Base-by-base conservation (phyloP, 106 monocot genomes). In the Allium cepa region DNA sequence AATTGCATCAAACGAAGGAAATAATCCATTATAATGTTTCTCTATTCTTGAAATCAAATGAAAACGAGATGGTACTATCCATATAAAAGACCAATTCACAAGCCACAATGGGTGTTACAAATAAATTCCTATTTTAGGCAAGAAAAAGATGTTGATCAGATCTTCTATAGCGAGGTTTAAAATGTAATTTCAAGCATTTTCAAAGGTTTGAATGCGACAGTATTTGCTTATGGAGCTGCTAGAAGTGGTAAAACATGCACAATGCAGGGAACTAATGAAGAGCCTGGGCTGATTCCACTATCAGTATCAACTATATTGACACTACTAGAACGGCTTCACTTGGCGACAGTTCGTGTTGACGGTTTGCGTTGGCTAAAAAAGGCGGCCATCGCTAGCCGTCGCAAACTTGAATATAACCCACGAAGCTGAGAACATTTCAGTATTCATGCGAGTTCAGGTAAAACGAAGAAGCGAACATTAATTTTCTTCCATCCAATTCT, bases 171-270 rank as follows among this genome's bases (percentile, higher is more conserved):
- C 26, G 99, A 99, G 80, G 85, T 87, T 8, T 59, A 71, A 49
- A 46, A 66, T 4, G 72, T 90, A 68, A 87, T 99, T 36, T 84
- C 97, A 10, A 77, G 79, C 4, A 77, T 93, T 12, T 85, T 90
- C 26, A 60, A 69, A 63, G 99, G 93, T 0, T 11, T 56, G 16
- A 93, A 93, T 67, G 82, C 89, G 0, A 99, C 90, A 0, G 66
- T 90, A 17, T 93, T 99, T 53, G 84, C 90, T 0, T 99, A 93
- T 47, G 99, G 93, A 0, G 93, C 93, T 0, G 92, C 99, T 0
- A 86, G 90, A 2, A 93, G 87, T 64, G 99, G 99, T 10, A 99
- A 99, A 66, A 99, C 90, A 46, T 99, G 92, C 75, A 93, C 99
- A 0, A 93, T 99, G 92, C 89, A 97, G 84, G 96, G 97, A 0